Percentiles rank a stretch among this genome's conserved stretches.
phyloP scores from a whole-genome alignment of 176 grass and related monocot genomes.

The Chrysopogon serrulatus region DNA sequence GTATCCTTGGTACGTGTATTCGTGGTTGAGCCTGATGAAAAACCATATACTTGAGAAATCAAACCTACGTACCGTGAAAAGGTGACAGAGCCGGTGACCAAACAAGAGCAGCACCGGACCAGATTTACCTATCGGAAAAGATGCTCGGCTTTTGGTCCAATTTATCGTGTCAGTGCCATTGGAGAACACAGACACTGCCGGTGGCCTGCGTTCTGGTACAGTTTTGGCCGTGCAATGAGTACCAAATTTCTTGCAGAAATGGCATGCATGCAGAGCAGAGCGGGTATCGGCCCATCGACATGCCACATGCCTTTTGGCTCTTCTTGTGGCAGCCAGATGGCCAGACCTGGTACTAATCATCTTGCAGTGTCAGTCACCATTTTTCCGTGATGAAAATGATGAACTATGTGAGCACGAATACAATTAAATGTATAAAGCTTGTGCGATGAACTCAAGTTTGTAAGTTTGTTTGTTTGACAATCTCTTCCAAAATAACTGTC shows the following conservation, averaged over 20 bases:
- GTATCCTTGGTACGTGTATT: no score
- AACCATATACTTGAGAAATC: neutral
- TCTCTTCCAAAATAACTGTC: no score
- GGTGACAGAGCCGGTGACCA: neutral
- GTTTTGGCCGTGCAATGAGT: conserved; percentile 7
- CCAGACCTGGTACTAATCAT: neutral
- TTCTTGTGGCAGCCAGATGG: neutral
- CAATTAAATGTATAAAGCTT: neutral
- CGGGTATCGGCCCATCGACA: neutral
- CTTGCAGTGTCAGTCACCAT: neutral
- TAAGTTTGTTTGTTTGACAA: no score
- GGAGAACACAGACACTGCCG: neutral
- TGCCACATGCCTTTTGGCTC: neutral
- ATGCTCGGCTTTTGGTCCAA: neutral
- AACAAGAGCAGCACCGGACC: neutral
- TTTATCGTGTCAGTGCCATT: neutral
- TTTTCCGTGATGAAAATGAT: neutral
- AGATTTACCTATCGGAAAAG: conserved; percentile 12
- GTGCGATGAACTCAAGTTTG: neutral
- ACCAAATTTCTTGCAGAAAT: neutral
- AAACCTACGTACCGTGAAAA: neutral
- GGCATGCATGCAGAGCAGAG: neutral
- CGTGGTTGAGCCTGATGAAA: no score
- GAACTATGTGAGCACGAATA: no score
- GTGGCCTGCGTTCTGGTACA: neutral